Percentiles rank a stretch among this genome's conserved stretches.
Conservation (phyloP, 2,329 filamentous ascomycete species). For the Aureobasidium sp. region DNA sequence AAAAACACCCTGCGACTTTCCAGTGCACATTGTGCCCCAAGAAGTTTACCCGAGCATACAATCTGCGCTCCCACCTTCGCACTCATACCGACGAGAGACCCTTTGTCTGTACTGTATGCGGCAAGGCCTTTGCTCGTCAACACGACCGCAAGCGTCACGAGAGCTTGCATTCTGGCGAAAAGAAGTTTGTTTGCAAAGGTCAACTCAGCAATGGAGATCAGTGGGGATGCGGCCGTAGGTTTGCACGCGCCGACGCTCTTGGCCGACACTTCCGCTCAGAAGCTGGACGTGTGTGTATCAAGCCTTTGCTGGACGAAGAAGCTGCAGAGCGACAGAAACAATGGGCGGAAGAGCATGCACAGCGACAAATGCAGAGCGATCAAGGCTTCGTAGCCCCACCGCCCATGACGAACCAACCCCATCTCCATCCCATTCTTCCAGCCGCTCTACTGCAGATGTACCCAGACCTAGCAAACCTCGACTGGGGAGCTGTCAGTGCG, state of each 20-base stretch:
- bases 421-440: slow-evolving; percentile 56
- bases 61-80: slow-evolving; percentile 85
- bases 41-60: slow-evolving; percentile 92
- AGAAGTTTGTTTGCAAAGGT: slow-evolving; percentile 96
- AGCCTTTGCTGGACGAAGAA: slow-evolving; percentile 93
- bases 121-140: slow-evolving; percentile 94
- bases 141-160: slow-evolving; percentile 97
- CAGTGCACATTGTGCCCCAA: slow-evolving; percentile 92
- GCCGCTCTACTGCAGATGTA: slow-evolving; percentile 86
- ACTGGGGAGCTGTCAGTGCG: slow-evolving; percentile 55
- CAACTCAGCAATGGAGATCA: slow-evolving; percentile 73
- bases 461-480: slow-evolving; percentile 82
- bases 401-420: slow-evolving; percentile 32
- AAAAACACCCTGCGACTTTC: slow-evolving; percentile 97
- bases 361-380: slow-evolving; percentile 57
- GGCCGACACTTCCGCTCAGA: slow-evolving; percentile 84
- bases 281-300: slow-evolving; percentile 92
- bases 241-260: slow-evolving; percentile 89
- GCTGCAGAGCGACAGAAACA: slow-evolving; percentile 70
- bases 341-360: slow-evolving; percentile 51
- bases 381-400: slow-evolving; percentile 32
- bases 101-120: slow-evolving; percentile 94
- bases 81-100: slow-evolving; percentile 96
- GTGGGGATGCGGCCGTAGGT: slow-evolving; percentile 90
- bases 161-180: slow-evolving; percentile 91